A percentile compares a stretch with the other conserved stretches of the same genome.
These are phyloP conservation scores for Hirschfeldia incana DNA, from an alignment of 345 rosid species.

Conservation along the genomic window DNA sequence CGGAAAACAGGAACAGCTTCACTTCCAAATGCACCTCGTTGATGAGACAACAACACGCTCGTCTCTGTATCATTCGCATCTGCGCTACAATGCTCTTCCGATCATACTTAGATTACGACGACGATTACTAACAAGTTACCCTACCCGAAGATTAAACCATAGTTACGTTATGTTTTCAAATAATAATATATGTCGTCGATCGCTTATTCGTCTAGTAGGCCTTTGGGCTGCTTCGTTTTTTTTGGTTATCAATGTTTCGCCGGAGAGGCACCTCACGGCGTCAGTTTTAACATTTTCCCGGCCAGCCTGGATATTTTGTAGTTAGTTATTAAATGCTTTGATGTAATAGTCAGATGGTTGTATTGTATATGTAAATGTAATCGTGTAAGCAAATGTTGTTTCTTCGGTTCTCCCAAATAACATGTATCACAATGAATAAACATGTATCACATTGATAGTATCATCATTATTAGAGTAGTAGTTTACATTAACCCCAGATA, in stretches of 20 bases:
- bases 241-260: constrained; percentile 17
- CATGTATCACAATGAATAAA: too few relatives aligned
- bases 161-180: too few relatives aligned
- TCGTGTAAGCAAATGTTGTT: too few relatives aligned
- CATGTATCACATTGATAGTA: too few relatives aligned
- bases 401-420: too few relatives aligned
- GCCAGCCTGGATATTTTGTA: neutral
- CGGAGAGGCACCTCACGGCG: constrained; percentile 20
- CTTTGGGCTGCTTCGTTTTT: neutral
- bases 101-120: constrained; percentile 54
- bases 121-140: constrained; percentile 31
- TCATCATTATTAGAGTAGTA: too few relatives aligned
- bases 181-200: too few relatives aligned
- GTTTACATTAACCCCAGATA: neutral
- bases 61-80: constrained; percentile 63
- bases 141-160: too few relatives aligned
- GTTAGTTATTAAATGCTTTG: neutral
- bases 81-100: constrained; percentile 75
- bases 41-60: constrained; percentile 60
- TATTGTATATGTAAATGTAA: too few relatives aligned
- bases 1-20: constrained; percentile 39
- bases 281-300: neutral
- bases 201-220: neutral
- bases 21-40: constrained; percentile 56
- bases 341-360: neutral